A percentile compares a stretch with the other conserved stretches of the same genome.
phyloP scores from a whole-genome alignment of 352 stramenopile genomes.

The Pythium periplocum region DNA sequence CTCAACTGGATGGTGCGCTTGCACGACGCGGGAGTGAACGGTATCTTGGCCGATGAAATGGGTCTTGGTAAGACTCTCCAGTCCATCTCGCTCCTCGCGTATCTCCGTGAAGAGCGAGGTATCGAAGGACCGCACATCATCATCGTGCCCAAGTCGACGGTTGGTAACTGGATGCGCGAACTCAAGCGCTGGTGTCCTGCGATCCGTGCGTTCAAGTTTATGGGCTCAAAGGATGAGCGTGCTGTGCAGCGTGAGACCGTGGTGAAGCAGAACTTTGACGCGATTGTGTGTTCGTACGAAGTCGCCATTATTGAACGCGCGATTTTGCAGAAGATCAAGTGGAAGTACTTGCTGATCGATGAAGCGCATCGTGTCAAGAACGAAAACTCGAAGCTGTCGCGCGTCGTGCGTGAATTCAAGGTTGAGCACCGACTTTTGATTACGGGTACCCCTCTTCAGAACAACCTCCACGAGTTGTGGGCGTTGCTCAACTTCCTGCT shows the following conservation, averaged over 20 bases:
- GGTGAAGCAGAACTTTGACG: conserved; percentile 86
- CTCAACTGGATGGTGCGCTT: conserved; percentile 93
- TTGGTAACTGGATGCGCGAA: conserved; percentile 99
- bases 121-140: conserved; percentile 98
- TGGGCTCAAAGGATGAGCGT: conserved; percentile 93
- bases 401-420: conserved; percentile 84
- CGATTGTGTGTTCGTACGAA: conserved; percentile 90
- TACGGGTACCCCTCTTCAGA: conserved; percentile 98
- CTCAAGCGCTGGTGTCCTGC: conserved; percentile 95
- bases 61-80: conserved; percentile 96
- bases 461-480: conserved; percentile 99
- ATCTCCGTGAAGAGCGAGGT: conserved; percentile 90
- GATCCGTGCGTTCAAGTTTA: conserved; percentile 94
- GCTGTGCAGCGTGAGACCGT: conserved; percentile 89
- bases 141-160: conserved; percentile 96
- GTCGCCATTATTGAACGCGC: conserved; percentile 94
- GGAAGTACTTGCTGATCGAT: conserved; percentile 98
- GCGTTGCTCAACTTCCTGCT: conserved; percentile 99
- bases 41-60: conserved; percentile 85
- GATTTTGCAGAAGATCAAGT: conserved; percentile 91
- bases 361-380: conserved; percentile 99
- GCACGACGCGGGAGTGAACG: conserved; percentile 86
- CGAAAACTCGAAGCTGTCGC: conserved; percentile 87
- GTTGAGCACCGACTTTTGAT: conserved; percentile 94
- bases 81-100: conserved; percentile 96